These are phyloP conservation scores for Lentinula sp. DNA, from an alignment of 768 basidiomycete genomes.

Conservation along the genomic window DNA sequence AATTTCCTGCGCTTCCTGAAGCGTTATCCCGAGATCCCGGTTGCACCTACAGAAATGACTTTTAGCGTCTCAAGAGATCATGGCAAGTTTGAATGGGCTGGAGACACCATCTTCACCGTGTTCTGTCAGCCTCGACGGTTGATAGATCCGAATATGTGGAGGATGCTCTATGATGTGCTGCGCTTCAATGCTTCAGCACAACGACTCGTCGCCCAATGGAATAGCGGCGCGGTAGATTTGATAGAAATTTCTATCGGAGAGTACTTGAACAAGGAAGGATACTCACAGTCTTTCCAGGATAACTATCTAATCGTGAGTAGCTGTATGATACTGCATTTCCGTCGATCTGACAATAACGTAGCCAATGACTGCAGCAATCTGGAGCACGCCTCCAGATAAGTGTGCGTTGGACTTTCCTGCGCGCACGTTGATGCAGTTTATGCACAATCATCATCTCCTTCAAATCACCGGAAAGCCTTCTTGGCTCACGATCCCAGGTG, in stretches of 20 bases:
- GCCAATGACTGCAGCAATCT: conserved; percentile 80
- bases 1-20: conserved; percentile 70
- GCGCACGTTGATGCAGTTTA: conserved; percentile 60
- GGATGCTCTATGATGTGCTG: conserved; percentile 64
- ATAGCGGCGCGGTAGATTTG: conserved; percentile 16
- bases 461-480: conserved; percentile 65
- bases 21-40: conserved; percentile 36
- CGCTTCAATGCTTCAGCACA: conserved; percentile 69
- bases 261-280: conserved; percentile 58
- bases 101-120: conserved; percentile 50
- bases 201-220: conserved; percentile 30
- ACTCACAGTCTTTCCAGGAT: conserved; percentile 62
- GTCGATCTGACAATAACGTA: conserved; percentile 14
- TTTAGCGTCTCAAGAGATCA: conserved; percentile 69
- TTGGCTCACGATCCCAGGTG: conserved; percentile 69
- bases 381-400: conserved; percentile 70
- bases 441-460: conserved; percentile 70
- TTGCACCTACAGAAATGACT: conserved; percentile 66
- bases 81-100: conserved; percentile 75
- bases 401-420: conserved; percentile 70
- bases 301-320: conserved; percentile 68
- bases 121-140: conserved; percentile 64
- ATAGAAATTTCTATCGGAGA: conserved; percentile 50
- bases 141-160: conserved; percentile 62
- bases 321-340: background rate